Evolutionary conservation across 257 asterid genomes (phyloP).

Genomic region (Ilex asprella): DNA sequence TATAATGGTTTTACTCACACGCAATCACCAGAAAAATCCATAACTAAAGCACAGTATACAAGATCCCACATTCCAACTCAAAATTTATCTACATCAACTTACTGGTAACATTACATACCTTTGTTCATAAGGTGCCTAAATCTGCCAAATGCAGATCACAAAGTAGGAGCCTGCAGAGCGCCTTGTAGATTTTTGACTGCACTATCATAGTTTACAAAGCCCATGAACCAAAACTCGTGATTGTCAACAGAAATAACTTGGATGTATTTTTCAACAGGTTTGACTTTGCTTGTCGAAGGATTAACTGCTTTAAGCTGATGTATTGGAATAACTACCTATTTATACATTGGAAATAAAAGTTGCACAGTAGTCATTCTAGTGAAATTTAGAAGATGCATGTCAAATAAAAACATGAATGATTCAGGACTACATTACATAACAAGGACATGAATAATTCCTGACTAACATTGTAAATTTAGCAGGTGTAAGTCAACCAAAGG

Average conservation of each 20-base stretch:
- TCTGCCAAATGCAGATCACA: background rate
- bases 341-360: too few species aligned
- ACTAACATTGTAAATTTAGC: too few species aligned
- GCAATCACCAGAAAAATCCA: too few species aligned
- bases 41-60: too few species aligned
- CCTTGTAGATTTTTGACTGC: background rate
- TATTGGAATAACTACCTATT: background rate
- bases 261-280: background rate
- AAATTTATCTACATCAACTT: too few species aligned
- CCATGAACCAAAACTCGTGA: constrained; percentile 3
- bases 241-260: constrained; percentile 1
- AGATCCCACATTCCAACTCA: too few species aligned
- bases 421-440: background rate
- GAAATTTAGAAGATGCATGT: too few species aligned
- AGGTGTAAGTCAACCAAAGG: background rate
- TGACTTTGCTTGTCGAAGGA: background rate
- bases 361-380: too few species aligned
- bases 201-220: background rate
- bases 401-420: background rate
- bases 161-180: background rate
- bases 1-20: too few species aligned
- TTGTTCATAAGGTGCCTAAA: too few species aligned
- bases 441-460: too few species aligned
- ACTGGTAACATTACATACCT: too few species aligned
- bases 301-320: constrained; percentile 4